Base-by-base conservation (phyloP, 192 early-diverging fungal species). In the Gigaspora rosea region DNA sequence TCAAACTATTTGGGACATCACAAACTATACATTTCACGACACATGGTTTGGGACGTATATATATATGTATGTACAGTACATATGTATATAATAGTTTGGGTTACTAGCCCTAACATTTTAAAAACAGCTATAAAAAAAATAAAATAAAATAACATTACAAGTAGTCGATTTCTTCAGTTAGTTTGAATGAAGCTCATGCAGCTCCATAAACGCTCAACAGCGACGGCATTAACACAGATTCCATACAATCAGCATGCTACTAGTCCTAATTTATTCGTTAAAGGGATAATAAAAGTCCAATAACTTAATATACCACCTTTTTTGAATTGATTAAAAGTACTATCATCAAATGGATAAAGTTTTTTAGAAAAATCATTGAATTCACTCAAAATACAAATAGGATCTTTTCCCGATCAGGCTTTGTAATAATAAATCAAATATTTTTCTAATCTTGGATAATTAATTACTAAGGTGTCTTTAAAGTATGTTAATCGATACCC, bases 261-360 rank as follows among this genome's bases (percentile, higher is more conserved):
- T 9, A 67, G n/a, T 0, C 51, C 70, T 35, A 51, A 16, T 57
- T 71, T 52, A 54, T 71, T 57, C 1, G 27, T 71, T 9, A 32
- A 71, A 15, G 15, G 20, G 4, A 0, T 56, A 54, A 32, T 27
- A 71, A 36, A 71, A 71, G 0, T n/a, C 27, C 70, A 71, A 32
- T 57, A 71, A 22, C 51, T 32, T 10, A 15, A 71, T 22, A 71
- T 57, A 71, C 12, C 12, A 56, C 27, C 2, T n/a, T 51, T 11
- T 41, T 41, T 41, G 52, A 71, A 71, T 57, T 71, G 51, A 2
- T 41, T 56, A 8, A 32, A 71, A 16, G 52, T 71, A 71, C 27
- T 27, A 18, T 52, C 1, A 35, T 71, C 52, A 71, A 71, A 71
- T 4, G 52, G 70, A 71, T 71, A 71, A 54, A 54, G 8, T 54